These are phyloP conservation scores for Berberis vulgaris DNA, from an alignment of 164 flowering plant genomes.

Conservation along the genomic window DNA sequence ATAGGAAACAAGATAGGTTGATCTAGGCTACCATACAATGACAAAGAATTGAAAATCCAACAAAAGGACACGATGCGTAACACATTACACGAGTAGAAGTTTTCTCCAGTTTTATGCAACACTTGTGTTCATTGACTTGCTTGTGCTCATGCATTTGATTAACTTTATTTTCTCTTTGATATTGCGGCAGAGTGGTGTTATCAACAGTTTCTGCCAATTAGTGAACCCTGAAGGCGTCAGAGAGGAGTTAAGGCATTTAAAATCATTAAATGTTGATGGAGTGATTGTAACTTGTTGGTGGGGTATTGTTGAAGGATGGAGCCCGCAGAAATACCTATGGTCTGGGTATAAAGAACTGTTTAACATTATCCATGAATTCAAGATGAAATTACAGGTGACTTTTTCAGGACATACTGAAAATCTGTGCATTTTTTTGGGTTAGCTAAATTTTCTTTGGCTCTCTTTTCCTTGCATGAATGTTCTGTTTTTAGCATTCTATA, in stretches of 20 bases:
- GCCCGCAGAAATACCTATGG: slow-evolving; percentile 77
- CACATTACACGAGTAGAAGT: too few species aligned
- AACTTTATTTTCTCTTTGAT: slow-evolving; percentile 10
- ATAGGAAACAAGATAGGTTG: too few species aligned
- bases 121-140: too few species aligned
- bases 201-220: slow-evolving; percentile 70
- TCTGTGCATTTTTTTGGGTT: not conserved
- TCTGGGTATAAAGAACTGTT: slow-evolving; percentile 72
- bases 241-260: slow-evolving; percentile 54
- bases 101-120: too few species aligned
- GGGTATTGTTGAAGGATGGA: slow-evolving; percentile 85
- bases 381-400: slow-evolving; percentile 62
- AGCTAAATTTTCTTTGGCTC: too few species aligned
- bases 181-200: slow-evolving; percentile 43
- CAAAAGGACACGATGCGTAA: too few species aligned
- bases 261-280: slow-evolving; percentile 72
- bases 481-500: too few species aligned
- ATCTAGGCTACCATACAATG: too few species aligned
- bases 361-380: slow-evolving; percentile 49
- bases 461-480: too few species aligned
- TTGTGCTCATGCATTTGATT: too few species aligned
- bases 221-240: slow-evolving; percentile 57
- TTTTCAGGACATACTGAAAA: not conserved
- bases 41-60: too few species aligned
- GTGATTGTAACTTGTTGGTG: slow-evolving; percentile 83